phyloP scores from a whole-genome alignment of 192 early-diverging fungal genomes.

The Ambispora gerdemannii region DNA sequence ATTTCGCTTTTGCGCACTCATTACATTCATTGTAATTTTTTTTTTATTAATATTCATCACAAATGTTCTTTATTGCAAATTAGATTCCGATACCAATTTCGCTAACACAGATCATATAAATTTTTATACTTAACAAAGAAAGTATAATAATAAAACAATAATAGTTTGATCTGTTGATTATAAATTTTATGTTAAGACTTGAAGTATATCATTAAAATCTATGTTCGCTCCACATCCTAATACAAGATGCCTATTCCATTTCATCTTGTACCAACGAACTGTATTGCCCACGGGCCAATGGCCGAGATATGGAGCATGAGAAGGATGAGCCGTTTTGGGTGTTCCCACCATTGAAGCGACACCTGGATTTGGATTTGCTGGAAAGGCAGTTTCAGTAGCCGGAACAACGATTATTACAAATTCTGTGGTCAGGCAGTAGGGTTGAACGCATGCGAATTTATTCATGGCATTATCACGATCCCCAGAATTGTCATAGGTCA shows the following conservation, averaged over 20 bases:
- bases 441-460: slow-evolving; percentile 12
- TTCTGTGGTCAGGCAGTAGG: not conserved
- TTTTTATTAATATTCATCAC: no score
- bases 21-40: slow-evolving; percentile 3
- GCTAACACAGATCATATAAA: slow-evolving; percentile 24
- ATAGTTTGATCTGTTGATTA: slow-evolving; percentile 20
- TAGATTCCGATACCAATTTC: slow-evolving; percentile 23
- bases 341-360: not conserved
- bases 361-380: slow-evolving; percentile 8
- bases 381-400: not conserved
- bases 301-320: slow-evolving; percentile 9
- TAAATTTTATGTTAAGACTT: slow-evolving; percentile 17
- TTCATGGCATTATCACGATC: slow-evolving; percentile 20
- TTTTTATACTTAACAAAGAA: slow-evolving; percentile 15
- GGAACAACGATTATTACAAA: slow-evolving; percentile 12
- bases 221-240: slow-evolving; percentile 20
- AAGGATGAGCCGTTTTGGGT: slow-evolving; percentile 2
- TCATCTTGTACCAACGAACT: slow-evolving; percentile 14
- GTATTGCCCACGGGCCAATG: slow-evolving; percentile 6
- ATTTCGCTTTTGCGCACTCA: slow-evolving; percentile 2
- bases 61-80: slow-evolving; percentile 20
- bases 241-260: slow-evolving; percentile 25
- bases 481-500: slow-evolving; percentile 17
- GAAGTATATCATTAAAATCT: slow-evolving; percentile 15
- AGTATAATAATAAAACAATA: not conserved